Evolutionary conservation across 2,329 filamentous ascomycete genomes (phyloP).

Genomic region (Zymoseptoria tritici): DNA sequence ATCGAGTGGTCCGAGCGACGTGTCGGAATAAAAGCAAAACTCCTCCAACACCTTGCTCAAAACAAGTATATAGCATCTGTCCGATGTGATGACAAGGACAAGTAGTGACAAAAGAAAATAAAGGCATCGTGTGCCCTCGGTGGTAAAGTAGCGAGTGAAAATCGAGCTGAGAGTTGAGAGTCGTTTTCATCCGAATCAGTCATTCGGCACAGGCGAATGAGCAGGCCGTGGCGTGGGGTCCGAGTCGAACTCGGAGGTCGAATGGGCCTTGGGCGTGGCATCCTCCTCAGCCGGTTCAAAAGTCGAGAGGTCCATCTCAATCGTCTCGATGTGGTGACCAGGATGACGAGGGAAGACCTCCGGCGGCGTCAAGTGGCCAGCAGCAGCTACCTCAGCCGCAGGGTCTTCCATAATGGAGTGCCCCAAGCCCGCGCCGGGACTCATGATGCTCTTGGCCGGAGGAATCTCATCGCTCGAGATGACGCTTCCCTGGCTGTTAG

Average conservation of each 20-base stretch:
- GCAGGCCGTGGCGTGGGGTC: constrained; percentile 37
- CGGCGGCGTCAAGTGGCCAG: constrained; percentile 42
- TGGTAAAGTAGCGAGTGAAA: constrained; percentile 6
- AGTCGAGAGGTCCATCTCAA: constrained; percentile 28
- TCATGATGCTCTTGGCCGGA: constrained; percentile 7
- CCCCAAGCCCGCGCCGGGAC: constrained; percentile 5
- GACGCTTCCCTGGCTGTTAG: constrained; percentile 82
- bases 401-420: constrained; percentile 34
- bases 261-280: constrained; percentile 32
- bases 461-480: constrained; percentile 42
- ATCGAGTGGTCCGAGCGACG: neutral
- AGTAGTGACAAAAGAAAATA: constrained; percentile 7
- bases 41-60: constrained; percentile 26
- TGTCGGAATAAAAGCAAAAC: constrained; percentile 7
- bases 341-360: constrained; percentile 42
- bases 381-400: constrained; percentile 28
- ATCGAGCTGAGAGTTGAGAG: constrained; percentile 6
- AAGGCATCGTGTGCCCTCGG: constrained; percentile 11
- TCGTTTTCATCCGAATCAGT: constrained; percentile 5
- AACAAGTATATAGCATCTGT: neutral
- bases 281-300: constrained; percentile 24
- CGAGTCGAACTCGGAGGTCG: constrained; percentile 26
- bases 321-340: constrained; percentile 35
- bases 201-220: constrained; percentile 12
- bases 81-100: neutral